phyloP scores from a whole-genome alignment of 495 filamentous ascomycete genomes.

The Neurospora sp. region DNA sequence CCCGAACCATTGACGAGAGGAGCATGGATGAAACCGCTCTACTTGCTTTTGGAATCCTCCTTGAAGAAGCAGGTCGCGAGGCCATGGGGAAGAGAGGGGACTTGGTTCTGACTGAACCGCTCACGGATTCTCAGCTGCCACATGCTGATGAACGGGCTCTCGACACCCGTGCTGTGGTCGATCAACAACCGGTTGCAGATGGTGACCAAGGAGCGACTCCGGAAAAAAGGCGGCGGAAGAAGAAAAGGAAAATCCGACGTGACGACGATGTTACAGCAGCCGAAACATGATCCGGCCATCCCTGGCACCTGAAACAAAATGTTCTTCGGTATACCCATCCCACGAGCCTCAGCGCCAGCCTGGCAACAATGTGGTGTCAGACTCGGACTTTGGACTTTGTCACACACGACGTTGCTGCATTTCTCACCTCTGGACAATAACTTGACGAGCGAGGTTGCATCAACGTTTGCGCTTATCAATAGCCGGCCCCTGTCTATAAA shows the following conservation, averaged over 20 bases:
- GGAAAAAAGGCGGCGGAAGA: neutral
- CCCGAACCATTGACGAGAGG: constrained; percentile 36
- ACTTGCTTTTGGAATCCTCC: constrained; percentile 66
- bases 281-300: neutral
- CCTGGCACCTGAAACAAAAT: neutral
- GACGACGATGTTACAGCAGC: neutral
- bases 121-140: constrained; percentile 14
- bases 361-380: neutral
- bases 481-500: neutral
- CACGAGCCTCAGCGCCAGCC: neutral
- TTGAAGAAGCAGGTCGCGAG: constrained; percentile 64
- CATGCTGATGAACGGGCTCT: neutral
- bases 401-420: neutral
- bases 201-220: neutral
- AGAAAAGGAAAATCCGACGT: neutral
- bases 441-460: neutral
- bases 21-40: constrained; percentile 82
- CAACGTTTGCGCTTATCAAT: neutral
- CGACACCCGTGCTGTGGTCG: neutral
- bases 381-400: neutral
- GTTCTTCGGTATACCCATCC: neutral
- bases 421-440: neutral
- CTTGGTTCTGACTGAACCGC: constrained; percentile 61
- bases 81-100: constrained; percentile 61
- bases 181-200: neutral